phyloP scores from a whole-genome alignment of 345 rosid species.

The Syzygium aromaticum region DNA sequence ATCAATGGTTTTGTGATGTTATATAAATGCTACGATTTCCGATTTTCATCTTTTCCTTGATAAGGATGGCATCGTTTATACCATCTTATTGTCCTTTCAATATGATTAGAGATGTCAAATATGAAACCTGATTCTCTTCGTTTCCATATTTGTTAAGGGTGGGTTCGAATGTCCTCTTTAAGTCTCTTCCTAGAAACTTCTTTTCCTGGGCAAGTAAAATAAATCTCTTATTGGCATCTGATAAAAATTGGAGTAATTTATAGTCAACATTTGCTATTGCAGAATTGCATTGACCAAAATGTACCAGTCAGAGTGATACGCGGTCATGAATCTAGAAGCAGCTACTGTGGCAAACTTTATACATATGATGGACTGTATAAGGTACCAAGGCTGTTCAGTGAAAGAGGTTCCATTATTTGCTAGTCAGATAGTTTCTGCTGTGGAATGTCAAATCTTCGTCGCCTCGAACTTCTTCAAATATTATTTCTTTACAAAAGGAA shows the following conservation, averaged over 20 bases:
- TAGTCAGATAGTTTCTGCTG: neutral
- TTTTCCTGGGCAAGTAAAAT: neutral
- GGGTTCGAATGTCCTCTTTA: neutral
- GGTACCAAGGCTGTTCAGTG: slow-evolving; percentile 20
- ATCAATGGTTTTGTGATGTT: neutral
- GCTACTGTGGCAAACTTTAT: slow-evolving; percentile 66
- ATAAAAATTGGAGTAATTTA: neutral
- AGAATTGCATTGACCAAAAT: slow-evolving; percentile 58
- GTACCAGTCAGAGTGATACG: slow-evolving; percentile 83
- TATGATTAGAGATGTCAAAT: neutral
- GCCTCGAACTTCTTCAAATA: neutral
- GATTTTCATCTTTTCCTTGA: neutral
- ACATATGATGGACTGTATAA: slow-evolving; percentile 91
- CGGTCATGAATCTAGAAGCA: slow-evolving; percentile 57
- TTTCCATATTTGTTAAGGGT: neutral
- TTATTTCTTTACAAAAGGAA: neutral
- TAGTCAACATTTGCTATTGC: slow-evolving; percentile 14
- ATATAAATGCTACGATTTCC: neutral
- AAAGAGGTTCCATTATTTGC: neutral
- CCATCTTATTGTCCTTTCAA: neutral
- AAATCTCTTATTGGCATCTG: neutral
- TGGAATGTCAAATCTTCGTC: neutral
- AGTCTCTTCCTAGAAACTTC: neutral
- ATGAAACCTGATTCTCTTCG: neutral
- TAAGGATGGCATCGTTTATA: neutral